These are phyloP conservation scores for Lachancea nothofagi DNA, from an alignment of 805 yeast species.

Conservation along the genomic window DNA sequence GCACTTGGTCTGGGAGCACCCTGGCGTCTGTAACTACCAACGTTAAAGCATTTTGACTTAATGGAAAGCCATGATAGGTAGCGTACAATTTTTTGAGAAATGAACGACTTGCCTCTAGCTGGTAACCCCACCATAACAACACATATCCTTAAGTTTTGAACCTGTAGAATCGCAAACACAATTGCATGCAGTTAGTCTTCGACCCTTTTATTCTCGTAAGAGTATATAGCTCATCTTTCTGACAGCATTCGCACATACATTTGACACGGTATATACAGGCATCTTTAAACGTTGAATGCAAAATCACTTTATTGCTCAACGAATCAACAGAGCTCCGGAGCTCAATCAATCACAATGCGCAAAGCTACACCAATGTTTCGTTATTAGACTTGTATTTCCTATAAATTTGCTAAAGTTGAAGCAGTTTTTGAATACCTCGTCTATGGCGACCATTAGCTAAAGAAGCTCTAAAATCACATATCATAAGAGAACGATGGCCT, in stretches of 20 bases:
- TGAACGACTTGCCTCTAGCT: constrained; percentile 72
- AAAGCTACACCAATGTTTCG: neutral
- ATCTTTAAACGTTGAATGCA: constrained; percentile 11
- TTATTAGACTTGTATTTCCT: no score
- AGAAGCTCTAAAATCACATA: neutral
- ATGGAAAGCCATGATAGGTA: constrained; percentile 90
- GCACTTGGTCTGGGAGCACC: constrained; percentile 52
- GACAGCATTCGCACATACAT: constrained; percentile 21
- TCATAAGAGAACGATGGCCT: constrained; percentile 25
- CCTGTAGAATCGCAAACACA: constrained; percentile 24
- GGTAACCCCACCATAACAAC: constrained; percentile 78
- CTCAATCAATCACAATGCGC: no score
- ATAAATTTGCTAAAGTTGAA: neutral
- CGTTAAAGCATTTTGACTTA: constrained; percentile 80
- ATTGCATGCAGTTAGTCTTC: constrained; percentile 5
- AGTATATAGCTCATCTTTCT: constrained; percentile 1
- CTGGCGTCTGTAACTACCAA: constrained; percentile 76
- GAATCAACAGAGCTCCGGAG: neutral
- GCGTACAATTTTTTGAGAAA: constrained; percentile 89
- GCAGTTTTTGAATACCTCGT: neutral
- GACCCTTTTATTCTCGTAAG: neutral
- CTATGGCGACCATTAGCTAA: neutral
- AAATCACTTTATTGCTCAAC: neutral
- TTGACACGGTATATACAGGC: constrained; percentile 38
- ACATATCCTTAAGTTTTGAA: constrained; percentile 71